Base-by-base conservation (phyloP, 2,329 filamentous ascomycete species). In the Lachnellula suecica region DNA sequence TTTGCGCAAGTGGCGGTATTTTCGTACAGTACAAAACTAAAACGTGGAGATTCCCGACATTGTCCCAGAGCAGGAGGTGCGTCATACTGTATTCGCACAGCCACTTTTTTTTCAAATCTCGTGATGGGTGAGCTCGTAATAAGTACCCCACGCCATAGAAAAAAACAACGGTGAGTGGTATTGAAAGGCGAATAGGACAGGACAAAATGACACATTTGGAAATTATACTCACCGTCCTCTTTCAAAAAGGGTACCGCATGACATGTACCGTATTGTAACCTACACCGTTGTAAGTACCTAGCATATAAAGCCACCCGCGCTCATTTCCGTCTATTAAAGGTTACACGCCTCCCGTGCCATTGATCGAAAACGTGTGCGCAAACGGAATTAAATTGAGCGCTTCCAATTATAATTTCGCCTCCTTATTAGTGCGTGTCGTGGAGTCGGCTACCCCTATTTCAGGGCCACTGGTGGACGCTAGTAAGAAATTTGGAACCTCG, bases 351-450 rank as follows among this genome's bases (percentile, higher is more conserved):
- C 51, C 46, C 48, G n/a, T 44, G 51, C 57, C 57, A 59, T 59
- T 52, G 57, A 58, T 51, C 46, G 31, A 25, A 50, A 57, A 59
- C 52, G 57, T 59, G 57, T 53, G 23, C 44, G 44, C 27, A 52
- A 47, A 47, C 54, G 35, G 27, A 45, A 31, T 31, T 8, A 31
- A 31, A 31, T 57, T 42, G 49, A 40, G 49, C 48, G 41, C 44
- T 47, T 34, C 41, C 47, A 22, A 46, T 40, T 44, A 48, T 17
- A 34, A 34, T 45, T 41, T 42, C 27, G 27, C 38, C 24, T 27
- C 38, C 15, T 35, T 13, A 31, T 15, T 15, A 31, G 29, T 8
- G 29, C 29, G 29, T 15, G 8, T 8, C 29, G 29, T 31, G 29
- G 29, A n/a, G n/a, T n/a, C n/a, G n/a, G n/a, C n/a, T 40, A 23